Base-by-base conservation (phyloP, 768 basidiomycete species). In the Hortiboletus flavorubellus region DNA sequence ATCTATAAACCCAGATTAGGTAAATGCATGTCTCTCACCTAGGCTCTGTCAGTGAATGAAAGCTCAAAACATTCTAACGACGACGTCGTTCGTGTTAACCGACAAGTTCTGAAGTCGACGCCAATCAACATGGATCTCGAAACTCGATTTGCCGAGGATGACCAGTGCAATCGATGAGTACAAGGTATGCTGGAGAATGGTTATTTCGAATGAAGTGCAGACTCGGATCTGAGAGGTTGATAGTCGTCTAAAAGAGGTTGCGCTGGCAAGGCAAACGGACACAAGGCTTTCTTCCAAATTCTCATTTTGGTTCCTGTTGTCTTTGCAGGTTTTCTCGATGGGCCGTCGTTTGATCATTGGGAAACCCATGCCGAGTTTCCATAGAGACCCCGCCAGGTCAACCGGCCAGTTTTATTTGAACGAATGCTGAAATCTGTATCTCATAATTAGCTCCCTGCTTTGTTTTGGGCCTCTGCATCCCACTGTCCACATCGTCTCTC, bases 371-470 rank as follows among this genome's bases (percentile, higher is more conserved):
- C 21, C 53, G 49, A 43, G 63, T 64, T 63, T 45, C 63, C 40
- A 64, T 66, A 60, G 63, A 45, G 38, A 66, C 52, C 30, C 11
- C 23, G n/a, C 4, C 33, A 54, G 9, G 18, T 26, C 34, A 50
- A 45, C 9, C 23, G 12, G 29, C 9, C 15, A 34, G 18, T 33
- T 31, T 31, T 51, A 60, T 39, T 37, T 40, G 42, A 46, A 31
- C 29, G 9, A 47, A 30, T 40, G 21, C 49, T 39, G 23, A 46
- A 49, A 21, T 23, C 12, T 18, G 39, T 35, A 33, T 18, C 8
- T 42, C 34, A 49, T 43, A 45, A 34, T 23, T 49, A n/a, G 34
- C 41, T 41, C 16, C 51, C n/a, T 8, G n/a, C 30, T 39, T 3
- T 26, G 15, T 33, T 49, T 35, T 39, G 9, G n/a, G 16, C 9